Evolutionary conservation across 2,329 filamentous ascomycete genomes (phyloP).

Genomic region (Aspergillus felis): DNA sequence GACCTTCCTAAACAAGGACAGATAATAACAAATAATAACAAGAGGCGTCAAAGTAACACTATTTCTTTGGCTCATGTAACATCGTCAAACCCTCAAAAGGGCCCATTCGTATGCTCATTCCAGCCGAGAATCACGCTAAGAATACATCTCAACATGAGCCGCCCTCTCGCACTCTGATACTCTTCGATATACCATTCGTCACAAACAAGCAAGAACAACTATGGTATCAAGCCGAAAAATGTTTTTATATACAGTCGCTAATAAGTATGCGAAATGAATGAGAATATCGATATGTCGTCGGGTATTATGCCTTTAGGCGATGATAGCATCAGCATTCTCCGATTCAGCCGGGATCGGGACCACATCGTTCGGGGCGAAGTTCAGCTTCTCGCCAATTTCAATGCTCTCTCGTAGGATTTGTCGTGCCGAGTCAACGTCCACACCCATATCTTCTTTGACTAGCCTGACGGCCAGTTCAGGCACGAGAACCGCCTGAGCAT

Average conservation of each 20-base stretch:
- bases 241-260: background rate
- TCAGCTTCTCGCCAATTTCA: conserved; percentile 62
- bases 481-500: conserved; percentile 71
- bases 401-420: conserved; percentile 64
- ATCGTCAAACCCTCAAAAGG: background rate
- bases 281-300: background rate
- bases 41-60: background rate
- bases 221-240: background rate
- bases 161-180: background rate
- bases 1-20: background rate
- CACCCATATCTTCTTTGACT: conserved; percentile 57
- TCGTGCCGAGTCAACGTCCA: conserved; percentile 45
- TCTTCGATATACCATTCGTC: background rate
- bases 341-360: conserved; percentile 29
- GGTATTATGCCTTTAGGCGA: background rate
- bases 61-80: background rate
- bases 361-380: conserved; percentile 61
- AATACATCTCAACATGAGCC: background rate
- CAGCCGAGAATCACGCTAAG: background rate
- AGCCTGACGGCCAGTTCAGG: conserved; percentile 60
- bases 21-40: background rate
- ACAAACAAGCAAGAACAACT: background rate
- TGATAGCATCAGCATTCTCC: background rate
- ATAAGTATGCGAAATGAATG: background rate
- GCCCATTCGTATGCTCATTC: background rate